These are phyloP conservation scores for Thielaviopsis populi DNA, from an alignment of 2,329 filamentous ascomycete species.

Conservation along the genomic window DNA sequence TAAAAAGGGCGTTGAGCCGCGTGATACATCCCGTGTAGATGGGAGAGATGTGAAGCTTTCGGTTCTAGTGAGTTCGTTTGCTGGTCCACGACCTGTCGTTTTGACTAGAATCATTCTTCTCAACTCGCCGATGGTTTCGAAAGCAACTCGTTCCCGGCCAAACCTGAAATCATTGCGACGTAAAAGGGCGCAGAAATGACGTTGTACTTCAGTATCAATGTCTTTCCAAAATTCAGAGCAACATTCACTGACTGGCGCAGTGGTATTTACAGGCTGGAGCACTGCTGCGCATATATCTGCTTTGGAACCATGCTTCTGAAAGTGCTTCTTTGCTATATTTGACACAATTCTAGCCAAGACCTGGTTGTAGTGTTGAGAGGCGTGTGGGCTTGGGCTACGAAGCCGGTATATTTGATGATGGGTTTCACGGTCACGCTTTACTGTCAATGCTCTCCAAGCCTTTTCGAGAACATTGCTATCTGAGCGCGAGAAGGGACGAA, in stretches of 20 bases:
- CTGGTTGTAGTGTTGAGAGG: constrained; percentile 24
- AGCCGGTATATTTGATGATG: constrained; percentile 27
- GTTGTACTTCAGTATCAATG: constrained; percentile 32
- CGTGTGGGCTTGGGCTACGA: background rate
- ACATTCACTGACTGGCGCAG: constrained; percentile 28
- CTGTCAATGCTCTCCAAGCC: constrained; percentile 52
- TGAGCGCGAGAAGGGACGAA: constrained; percentile 61
- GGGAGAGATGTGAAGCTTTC: background rate
- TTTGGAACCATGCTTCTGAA: constrained; percentile 28
- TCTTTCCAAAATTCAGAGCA: constrained; percentile 35
- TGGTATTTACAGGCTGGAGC: constrained; percentile 17
- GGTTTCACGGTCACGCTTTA: constrained; percentile 32
- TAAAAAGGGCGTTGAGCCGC: constrained; percentile 7
- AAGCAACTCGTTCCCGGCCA: constrained; percentile 30
- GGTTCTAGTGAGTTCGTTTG: constrained; percentile 4
- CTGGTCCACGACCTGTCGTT: background rate
- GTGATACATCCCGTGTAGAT: constrained; percentile 7
- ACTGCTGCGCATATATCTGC: constrained; percentile 4
- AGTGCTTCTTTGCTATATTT: constrained; percentile 32
- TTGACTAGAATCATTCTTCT: constrained; percentile 9
- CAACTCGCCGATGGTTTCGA: constrained; percentile 29
- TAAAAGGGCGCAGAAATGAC: constrained; percentile 35
- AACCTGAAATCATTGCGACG: constrained; percentile 29
- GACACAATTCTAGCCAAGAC: constrained; percentile 29
- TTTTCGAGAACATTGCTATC: constrained; percentile 71